Base-by-base conservation (phyloP, 805 yeast genomes). In the Sugiyamaella boreocaroliniensis region DNA sequence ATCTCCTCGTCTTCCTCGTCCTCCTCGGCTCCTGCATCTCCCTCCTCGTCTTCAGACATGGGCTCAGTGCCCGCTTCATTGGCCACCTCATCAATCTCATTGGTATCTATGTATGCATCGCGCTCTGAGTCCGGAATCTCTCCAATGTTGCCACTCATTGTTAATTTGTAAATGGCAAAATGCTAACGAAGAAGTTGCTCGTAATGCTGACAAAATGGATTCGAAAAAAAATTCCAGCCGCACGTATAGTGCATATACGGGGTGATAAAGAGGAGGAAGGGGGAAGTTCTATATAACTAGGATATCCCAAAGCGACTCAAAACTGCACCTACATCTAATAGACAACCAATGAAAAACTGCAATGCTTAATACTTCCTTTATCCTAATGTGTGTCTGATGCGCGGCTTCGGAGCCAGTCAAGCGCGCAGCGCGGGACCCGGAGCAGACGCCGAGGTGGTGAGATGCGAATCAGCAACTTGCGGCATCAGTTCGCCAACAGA, bases 1-100 rank as follows among this genome's bases (percentile, higher is more conserved):
- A 68, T 76, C 2, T 69, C 77, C 52, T 72, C 77, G 19, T 69
- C 72, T 10, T 62, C 69, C 3, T 26, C 47, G 5, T 29, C 47
- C 9, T 16, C 47, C 32, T 43, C 29, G 7, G 11, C 29, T 8
- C 16, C 32, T 2, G 14, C 51, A 15, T 42, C 51, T 18, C 34
- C 48, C 26, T 14, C 47, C 44, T 49, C 52, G 19, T 49, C 52
- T 11, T 40, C 41, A 15, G 43, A 34, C 40, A 43, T 40, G 22
- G 44, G 47, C 52, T 44, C 29, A 12, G 9, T 40, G 16, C 50
- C 29, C 4, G 32, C 48, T 19, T 45, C 52, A 5, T 37, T 47
- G 29, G 47, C 52, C 32, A 37, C 45, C 45, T 49, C 52, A 10
- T 45, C 40, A 40, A 45, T 20, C 48, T 45, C 48, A 15, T 15